Base-by-base conservation (phyloP, 495 filamentous ascomycete genomes). In the Hyaloscypha finlandica region DNA sequence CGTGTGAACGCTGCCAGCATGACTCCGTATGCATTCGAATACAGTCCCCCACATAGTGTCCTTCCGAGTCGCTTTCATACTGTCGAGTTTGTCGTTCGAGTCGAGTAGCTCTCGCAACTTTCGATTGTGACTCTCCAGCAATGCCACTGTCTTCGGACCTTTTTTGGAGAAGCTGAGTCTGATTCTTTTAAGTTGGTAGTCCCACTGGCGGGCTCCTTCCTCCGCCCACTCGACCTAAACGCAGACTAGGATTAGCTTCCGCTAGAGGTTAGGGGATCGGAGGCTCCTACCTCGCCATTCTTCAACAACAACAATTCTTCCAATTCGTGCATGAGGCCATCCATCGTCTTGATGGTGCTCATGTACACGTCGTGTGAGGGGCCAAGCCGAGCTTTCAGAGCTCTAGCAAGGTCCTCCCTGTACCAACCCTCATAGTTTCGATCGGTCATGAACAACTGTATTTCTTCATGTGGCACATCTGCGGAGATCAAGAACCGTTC, bases 171-270 rank as follows among this genome's bases (percentile, higher is more conserved):
- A 72, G 63, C 56, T 64, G 12, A 69, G 29, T 30, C 52, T 59
- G 19, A 69, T 67, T 57, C 70, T 59, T 31, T 72, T 69, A 6
- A 67, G 14, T 53, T 71, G 57, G 31, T 71, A 71, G 0, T 71
- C 59, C 69, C 69, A 71, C 59, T 52, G 53, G 25, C 25, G 25
- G 8, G 59, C 64, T n/a, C 59, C 64, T 1, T 58, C 35, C 4
- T 54, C 25, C 25, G 68, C 64, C 65, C 68, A 70, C 6, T 63
- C 39, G 31, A 67, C 60, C 64, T 70, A 54, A n/a, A 33, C 31
- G 59, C 22, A 20, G 12, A 61, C 42, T 31, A 25, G 25, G 48
- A 57, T 55, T 45, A 39, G 8, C 33, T 59, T 14, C 19, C 9
- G 42, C 12, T 42, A 11, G 11, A 22, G 2, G 32, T 19, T 1